These are phyloP conservation scores for Russula compacta DNA, from an alignment of 768 basidiomycete genomes.

Conservation along the genomic window DNA sequence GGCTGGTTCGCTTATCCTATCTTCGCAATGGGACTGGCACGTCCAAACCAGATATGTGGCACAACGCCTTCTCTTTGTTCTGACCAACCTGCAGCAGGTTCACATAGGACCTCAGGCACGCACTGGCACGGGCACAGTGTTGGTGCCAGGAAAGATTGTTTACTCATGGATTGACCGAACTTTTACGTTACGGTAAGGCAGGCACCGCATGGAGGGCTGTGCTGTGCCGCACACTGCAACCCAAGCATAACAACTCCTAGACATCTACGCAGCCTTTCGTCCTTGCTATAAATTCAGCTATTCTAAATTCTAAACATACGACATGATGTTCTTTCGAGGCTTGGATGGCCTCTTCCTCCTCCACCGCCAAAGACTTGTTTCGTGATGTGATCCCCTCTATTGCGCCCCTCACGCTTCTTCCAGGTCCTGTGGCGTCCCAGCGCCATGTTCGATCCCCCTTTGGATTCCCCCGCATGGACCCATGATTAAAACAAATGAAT, in stretches of 20 bases:
- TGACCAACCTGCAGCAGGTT: background rate
- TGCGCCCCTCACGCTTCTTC: background rate
- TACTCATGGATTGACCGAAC: background rate
- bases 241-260: background rate
- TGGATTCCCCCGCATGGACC: too few species aligned
- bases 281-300: background rate
- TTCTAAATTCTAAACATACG: background rate
- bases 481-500: too few species aligned
- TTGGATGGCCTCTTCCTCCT: background rate
- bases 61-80: background rate
- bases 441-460: background rate
- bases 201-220: background rate
- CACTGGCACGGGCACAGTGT: background rate
- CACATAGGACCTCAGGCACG: background rate
- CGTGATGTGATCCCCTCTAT: background rate
- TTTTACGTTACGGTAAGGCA: too few species aligned
- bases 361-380: background rate
- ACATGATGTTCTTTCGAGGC: background rate
- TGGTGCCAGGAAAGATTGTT: background rate
- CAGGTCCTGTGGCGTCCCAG: background rate
- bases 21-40: background rate
- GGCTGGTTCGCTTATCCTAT: background rate
- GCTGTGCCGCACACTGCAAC: background rate
- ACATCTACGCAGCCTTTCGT: background rate
- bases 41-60: background rate